Percentiles rank a stretch among this genome's conserved stretches.
These are phyloP conservation scores for Cladosporium sphaerospermum DNA, from an alignment of 2,329 filamentous ascomycete genomes.

Conservation along the genomic window DNA sequence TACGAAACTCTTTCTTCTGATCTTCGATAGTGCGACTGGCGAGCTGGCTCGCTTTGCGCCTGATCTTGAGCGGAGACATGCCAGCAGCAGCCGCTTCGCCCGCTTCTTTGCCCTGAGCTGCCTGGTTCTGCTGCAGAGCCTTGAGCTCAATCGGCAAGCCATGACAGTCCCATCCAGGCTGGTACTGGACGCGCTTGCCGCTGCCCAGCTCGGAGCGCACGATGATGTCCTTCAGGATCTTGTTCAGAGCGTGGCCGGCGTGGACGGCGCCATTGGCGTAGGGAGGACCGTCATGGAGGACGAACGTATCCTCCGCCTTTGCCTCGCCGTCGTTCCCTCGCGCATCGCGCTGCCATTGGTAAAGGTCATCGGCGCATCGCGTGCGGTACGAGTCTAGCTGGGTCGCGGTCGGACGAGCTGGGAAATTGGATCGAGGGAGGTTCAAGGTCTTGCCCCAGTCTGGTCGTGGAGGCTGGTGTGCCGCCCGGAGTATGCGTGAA, in stretches of 20 bases:
- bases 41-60: conserved; percentile 57
- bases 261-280: conserved; percentile 93
- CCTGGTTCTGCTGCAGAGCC: conserved; percentile 59
- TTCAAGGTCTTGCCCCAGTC: conserved; percentile 37
- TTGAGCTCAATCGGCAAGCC: conserved; percentile 96
- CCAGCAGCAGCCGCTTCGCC: conserved; percentile 24
- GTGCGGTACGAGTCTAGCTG: conserved; percentile 57
- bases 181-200: conserved; percentile 70
- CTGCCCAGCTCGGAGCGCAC: conserved; percentile 72
- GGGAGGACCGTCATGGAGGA: conserved; percentile 90
- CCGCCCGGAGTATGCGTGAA: conserved; percentile 17
- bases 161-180: conserved; percentile 97
- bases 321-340: conserved; percentile 30
- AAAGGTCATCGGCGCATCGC: conserved; percentile 79
- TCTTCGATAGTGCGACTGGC: conserved; percentile 62
- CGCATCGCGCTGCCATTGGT: conserved; percentile 65
- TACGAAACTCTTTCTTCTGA: conserved; percentile 67
- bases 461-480: conserved; percentile 6
- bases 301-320: conserved; percentile 55
- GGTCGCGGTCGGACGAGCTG: conserved; percentile 36
- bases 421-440: conserved; percentile 45
- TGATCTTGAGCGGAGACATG: conserved; percentile 50
- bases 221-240: conserved; percentile 93
- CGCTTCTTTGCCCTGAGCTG: conserved; percentile 33
- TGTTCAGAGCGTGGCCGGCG: conserved; percentile 91